Evolutionary conservation across 805 yeast species (phyloP), one percentile per base, ranked within the genome.

Genomic region (Sungouiella thailandica): DNA sequence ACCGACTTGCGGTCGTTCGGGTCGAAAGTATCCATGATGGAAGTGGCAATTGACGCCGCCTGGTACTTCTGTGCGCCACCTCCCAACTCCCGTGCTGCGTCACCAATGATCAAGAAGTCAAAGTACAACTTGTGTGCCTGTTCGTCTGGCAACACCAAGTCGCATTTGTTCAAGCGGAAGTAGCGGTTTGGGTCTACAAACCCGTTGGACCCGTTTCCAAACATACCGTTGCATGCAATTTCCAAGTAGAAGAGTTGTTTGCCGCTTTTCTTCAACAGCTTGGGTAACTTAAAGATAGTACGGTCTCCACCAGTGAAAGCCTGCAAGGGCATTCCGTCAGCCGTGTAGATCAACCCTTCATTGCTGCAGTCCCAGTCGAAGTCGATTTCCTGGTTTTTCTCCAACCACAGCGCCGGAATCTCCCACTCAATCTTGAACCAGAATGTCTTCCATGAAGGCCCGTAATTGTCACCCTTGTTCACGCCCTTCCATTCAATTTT

Each of bases 401-500:
- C 45, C 13, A 66, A 29, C 84, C 85, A 80, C 3, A 67, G 55
- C 11, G 64, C 45, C 0, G 96, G 95, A 4, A 90, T 64, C n/a
- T 65, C 62, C 37, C 85, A 59, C 10, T 69, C 60, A 14, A 90
- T 62, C 46, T 77, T 74, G 60, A 93, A 87, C 98, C 98, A 90
- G 44, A 87, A 94, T 1, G 97, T 83, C 38, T 90, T 81, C 98
- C 98, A 90, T 10, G 94, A 83, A 3, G 98, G 98, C 0, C 97
- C 97, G 55, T 84, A 87, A 7, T 68, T 61, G 46, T 84, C 80
- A 15, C 93, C 94, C 44, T 78, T 78, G 10, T 59, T 55, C n/a
- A 85, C 81, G 16, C 66, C 62, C 44, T 69, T 62, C 69, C 78
- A 77, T 15, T 70, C 65, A 22, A 68, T 52, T 4, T 51, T 50